phyloP scores from a whole-genome alignment of 257 asterid genomes.

The Echium plantagineum region DNA sequence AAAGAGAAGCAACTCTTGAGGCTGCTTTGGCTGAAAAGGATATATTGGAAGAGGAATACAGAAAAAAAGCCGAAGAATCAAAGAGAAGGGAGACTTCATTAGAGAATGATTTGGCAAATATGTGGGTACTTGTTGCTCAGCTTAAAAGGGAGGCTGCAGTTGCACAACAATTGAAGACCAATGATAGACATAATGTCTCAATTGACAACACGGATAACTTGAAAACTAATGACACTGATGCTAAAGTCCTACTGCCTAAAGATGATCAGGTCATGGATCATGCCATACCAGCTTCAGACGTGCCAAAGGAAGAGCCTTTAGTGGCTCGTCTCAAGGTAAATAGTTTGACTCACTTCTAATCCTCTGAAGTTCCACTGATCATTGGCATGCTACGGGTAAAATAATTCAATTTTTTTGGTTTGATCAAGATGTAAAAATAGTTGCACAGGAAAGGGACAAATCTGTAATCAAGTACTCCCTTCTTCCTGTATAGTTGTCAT shows the following conservation, averaged over 20 bases:
- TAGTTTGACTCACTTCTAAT: slow-evolving; percentile 4
- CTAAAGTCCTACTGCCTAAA: slow-evolving; percentile 26
- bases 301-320: slow-evolving; percentile 69
- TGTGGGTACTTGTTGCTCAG: slow-evolving; percentile 99
- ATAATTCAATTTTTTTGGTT: too few species aligned
- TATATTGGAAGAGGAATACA: slow-evolving; percentile 58
- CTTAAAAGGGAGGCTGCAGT: slow-evolving; percentile 60
- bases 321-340: slow-evolving; percentile 79
- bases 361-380: background rate
- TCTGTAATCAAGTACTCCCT: too few species aligned
- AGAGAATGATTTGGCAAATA: slow-evolving; percentile 94
- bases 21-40: slow-evolving; percentile 90
- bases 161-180: slow-evolving; percentile 30
- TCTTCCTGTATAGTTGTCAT: too few species aligned
- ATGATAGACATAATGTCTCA: slow-evolving; percentile 24
- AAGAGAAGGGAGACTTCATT: slow-evolving; percentile 82
- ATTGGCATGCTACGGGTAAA: slow-evolving; percentile 6
- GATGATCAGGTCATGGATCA: slow-evolving; percentile 24
- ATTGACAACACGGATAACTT: slow-evolving; percentile 22
- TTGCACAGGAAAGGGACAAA: too few species aligned
- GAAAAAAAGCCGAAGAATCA: slow-evolving; percentile 69
- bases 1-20: slow-evolving; percentile 71
- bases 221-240: slow-evolving; percentile 28
- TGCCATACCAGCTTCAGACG: slow-evolving; percentile 24
- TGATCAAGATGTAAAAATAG: too few species aligned